Base-by-base conservation (phyloP, 2,329 filamentous ascomycete genomes). In the Trichoderma sp. region DNA sequence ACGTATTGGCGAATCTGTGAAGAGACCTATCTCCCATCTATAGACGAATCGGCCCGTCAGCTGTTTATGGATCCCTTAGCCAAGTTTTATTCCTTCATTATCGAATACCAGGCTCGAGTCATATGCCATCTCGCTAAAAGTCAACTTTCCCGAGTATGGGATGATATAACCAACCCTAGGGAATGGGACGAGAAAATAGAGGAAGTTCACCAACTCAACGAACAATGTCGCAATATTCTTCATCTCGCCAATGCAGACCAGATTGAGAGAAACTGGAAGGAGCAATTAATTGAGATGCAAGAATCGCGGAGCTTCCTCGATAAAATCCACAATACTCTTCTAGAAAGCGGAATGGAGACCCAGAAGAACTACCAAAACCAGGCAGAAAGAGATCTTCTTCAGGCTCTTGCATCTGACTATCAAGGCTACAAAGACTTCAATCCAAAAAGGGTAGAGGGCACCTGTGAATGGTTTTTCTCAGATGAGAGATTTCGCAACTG, bases 391-490 rank as follows among this genome's bases (percentile, higher is more conserved):
- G 54, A n/a, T 2, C 52, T 54, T 1, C 35, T 76, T 5, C 52
- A 72, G 10, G 56, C 69, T 32, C 69, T 76, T 6, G 69, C 72
- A 3, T 61, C 70, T 4, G 68, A 74, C 22, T 76, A 79, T 54
- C 70, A 74, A 67, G 63, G 57, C 6, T 65, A 74, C 34, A 79
- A 76, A 66, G 70, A 76, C 58, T 68, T 73, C 35, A 78, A 76
- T 45, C 73, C 72, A 5, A 3, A 17, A n/a, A 72, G 68, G 29
- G 73, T 78, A 1, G 1, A 42, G 1, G 76, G 73, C 10, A 80
- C 78, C 1, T 79, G 77, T 52, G 71, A 75, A 13, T 80, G 77
- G 78, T 75, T 79, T 25, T 64, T 78, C 5, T 9, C 69, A 3
- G 72, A 79, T 54, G 35, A 65, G 0, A 64, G 34, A 13, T 80